Conservation (phyloP, 1,139 yeast genomes). For the Suhomyces atakaporum region DNA sequence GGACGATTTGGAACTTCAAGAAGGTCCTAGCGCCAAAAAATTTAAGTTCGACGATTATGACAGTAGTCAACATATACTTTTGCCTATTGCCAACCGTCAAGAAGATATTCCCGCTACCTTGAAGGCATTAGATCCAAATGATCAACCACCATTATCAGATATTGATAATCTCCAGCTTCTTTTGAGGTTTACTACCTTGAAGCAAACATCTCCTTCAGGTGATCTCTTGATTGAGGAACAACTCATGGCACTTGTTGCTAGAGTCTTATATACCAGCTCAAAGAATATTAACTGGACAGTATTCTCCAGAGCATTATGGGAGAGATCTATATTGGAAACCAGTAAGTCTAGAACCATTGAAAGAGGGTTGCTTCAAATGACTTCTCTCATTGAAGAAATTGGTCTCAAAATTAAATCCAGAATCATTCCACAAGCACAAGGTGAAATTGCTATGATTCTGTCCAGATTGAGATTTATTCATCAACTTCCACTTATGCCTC, state of each 20-base stretch:
- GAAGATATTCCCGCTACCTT: constrained; percentile 65
- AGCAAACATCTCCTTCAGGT: constrained; percentile 71
- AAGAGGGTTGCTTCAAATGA: constrained; percentile 92
- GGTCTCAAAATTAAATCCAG: constrained; percentile 68
- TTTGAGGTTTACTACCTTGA: constrained; percentile 62
- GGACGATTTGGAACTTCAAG: constrained; percentile 48
- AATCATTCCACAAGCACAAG: constrained; percentile 55
- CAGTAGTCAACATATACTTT: constrained; percentile 36
- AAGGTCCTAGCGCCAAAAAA: constrained; percentile 38
- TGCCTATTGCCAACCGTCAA: constrained; percentile 62
- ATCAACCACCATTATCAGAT: constrained; percentile 72
- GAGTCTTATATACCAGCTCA: constrained; percentile 59
- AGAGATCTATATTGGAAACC: constrained; percentile 81
- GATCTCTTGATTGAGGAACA: constrained; percentile 80
- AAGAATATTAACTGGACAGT: constrained; percentile 70
- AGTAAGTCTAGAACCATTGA: constrained; percentile 83
- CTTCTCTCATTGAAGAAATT: constrained; percentile 85
- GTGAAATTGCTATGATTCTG: constrained; percentile 39
- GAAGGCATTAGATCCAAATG: constrained; percentile 68
- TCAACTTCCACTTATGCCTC: constrained; percentile 75
- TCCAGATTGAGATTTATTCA: constrained; percentile 69
- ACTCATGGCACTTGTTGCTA: constrained; percentile 66
- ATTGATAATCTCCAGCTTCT: constrained; percentile 74
- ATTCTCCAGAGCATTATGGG: constrained; percentile 86
- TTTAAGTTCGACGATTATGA: constrained; percentile 39